A percentile compares a stretch with the other conserved stretches of the same genome.
Conservation (phyloP, 2,329 filamentous ascomycete genomes). For the Fusarium ramigenum region DNA sequence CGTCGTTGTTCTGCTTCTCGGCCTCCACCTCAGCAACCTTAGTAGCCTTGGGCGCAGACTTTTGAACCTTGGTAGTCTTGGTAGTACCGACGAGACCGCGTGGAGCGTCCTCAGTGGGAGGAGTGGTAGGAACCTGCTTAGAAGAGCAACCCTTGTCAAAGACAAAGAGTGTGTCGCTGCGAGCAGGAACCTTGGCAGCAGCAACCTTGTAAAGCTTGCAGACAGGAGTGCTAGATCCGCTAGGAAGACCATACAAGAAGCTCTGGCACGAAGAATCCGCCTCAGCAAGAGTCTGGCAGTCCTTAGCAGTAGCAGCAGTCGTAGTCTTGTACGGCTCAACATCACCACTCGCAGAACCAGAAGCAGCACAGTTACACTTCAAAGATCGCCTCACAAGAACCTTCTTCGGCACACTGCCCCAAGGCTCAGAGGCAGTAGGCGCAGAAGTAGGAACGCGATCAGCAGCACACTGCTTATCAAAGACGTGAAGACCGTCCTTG, state of each 20-base stretch:
- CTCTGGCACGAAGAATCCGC: conserved; percentile 1
- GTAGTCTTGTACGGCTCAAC: background rate
- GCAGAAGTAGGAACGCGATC: background rate
- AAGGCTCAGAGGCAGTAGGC: background rate
- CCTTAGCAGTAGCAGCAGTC: conserved; percentile 4
- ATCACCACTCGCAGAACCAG: background rate
- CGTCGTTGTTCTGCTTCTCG: background rate
- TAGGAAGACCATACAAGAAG: conserved; percentile 1
- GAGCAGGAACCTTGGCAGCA: conserved; percentile 1
- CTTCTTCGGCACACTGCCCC: background rate
- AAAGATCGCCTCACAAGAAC: background rate
- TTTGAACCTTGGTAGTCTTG: background rate
- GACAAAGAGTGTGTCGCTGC: background rate
- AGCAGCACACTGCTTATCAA: conserved; percentile 1
- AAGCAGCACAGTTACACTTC: conserved; percentile 11
- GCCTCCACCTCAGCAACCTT: background rate
- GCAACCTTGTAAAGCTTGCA: conserved; percentile 16
- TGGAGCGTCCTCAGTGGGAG: background rate
- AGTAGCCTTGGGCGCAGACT: background rate
- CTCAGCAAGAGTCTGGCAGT: background rate
- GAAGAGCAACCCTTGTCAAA: conserved; percentile 3
- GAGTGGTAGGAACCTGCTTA: conserved; percentile 1
- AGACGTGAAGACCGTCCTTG: conserved; percentile 5
- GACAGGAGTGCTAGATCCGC: background rate
- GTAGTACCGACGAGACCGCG: background rate